Evolutionary conservation across 2,329 filamentous ascomycete species (phyloP).

Genomic region (Aureobasidium musti): DNA sequence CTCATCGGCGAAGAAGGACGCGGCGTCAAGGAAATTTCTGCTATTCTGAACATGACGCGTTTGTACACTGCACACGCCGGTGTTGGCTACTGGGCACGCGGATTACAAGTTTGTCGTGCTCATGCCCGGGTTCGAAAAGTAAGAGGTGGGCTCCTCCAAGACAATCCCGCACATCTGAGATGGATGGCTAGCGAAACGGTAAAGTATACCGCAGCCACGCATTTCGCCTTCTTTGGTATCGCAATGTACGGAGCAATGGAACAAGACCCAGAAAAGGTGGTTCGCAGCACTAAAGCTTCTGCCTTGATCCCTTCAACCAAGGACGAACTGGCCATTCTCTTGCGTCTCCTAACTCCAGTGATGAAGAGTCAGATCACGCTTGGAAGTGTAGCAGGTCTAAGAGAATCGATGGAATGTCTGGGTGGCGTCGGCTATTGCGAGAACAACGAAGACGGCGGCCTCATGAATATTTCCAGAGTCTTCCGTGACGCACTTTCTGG

Average conservation of each 20-base stretch:
- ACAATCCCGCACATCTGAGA: neutral
- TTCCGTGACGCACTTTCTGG: neutral
- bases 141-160: neutral
- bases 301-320: neutral
- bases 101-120: neutral
- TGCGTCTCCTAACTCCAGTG: neutral
- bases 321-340: neutral
- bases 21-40: neutral
- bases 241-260: neutral
- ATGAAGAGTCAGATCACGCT: neutral
- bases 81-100: neutral
- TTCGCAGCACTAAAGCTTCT: neutral
- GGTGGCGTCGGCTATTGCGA: neutral
- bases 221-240: neutral
- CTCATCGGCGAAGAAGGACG: neutral
- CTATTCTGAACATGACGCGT: neutral
- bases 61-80: neutral
- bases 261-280: neutral
- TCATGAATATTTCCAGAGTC: neutral
- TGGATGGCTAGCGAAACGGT: neutral
- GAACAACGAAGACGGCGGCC: constrained; percentile 1
- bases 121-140: neutral
- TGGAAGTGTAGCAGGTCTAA: neutral
- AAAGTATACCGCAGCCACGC: neutral
- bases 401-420: neutral